These are phyloP conservation scores for Solanum virginianum DNA, from an alignment of 257 asterid species.

Conservation along the genomic window DNA sequence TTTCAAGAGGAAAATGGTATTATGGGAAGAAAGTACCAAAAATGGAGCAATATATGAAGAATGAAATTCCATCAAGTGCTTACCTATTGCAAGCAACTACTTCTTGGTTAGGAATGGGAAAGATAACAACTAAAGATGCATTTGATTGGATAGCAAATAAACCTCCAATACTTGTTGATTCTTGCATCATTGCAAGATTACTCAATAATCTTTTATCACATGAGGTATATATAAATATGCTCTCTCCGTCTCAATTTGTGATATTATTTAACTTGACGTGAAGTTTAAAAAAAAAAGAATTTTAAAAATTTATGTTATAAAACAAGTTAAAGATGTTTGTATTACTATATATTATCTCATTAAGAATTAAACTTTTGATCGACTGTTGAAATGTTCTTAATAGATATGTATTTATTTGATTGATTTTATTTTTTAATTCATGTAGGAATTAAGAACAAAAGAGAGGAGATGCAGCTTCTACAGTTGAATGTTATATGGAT, in stretches of 20 bases:
- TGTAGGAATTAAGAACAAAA: background rate
- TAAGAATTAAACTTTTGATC: too few relatives aligned
- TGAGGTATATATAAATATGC: background rate
- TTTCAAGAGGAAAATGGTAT: constrained; percentile 15
- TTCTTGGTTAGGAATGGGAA: constrained; percentile 9
- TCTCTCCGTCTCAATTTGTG: background rate
- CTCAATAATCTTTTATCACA: constrained; percentile 7
- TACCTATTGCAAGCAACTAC: background rate
- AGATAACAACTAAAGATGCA: background rate
- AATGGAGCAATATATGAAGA: background rate
- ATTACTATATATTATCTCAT: too few relatives aligned
- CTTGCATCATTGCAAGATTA: constrained; percentile 13
- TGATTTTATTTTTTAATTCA: background rate
- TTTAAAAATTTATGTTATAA: too few relatives aligned
- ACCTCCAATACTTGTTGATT: constrained; percentile 8
- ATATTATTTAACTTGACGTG: too few relatives aligned
- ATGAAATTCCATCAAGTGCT: background rate
- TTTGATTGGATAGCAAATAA: constrained; percentile 15
- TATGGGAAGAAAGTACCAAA: background rate
- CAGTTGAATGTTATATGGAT: background rate
- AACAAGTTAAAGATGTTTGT: too few relatives aligned
- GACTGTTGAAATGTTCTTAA: too few relatives aligned
- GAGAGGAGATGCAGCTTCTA: background rate
- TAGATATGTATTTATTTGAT: too few relatives aligned
- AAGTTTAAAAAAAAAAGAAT: too few relatives aligned